Conservation (phyloP, 108 stramenopile genomes). For the Conticribra weissflogii region DNA sequence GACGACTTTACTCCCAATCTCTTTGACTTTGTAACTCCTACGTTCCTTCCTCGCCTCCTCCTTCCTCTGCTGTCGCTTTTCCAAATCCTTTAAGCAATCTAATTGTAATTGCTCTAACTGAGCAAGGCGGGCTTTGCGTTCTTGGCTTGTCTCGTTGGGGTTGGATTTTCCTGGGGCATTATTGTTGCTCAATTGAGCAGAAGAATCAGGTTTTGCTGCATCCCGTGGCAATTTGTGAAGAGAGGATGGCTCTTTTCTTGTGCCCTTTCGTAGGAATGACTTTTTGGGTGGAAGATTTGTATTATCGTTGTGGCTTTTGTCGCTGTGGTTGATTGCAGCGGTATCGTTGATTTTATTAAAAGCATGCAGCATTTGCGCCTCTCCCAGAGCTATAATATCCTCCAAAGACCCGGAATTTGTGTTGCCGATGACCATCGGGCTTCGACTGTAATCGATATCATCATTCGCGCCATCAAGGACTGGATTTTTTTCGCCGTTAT, state of each 20-base stretch:
- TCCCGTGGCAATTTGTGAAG: conserved; percentile 20
- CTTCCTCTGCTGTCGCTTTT: conserved; percentile 31
- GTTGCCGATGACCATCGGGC: not conserved
- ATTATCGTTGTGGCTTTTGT: not conserved
- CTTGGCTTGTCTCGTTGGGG: conserved; percentile 1
- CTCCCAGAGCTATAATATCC: conserved; percentile 30
- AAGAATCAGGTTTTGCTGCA: not conserved
- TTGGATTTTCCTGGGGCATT: conserved; percentile 1
- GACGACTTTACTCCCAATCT: conserved; percentile 2
- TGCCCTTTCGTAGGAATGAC: conserved; percentile 35
- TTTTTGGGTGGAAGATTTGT: conserved; percentile 13
- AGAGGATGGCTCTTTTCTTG: conserved; percentile 51
- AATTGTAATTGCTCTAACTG: conserved; percentile 49
- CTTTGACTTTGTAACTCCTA: conserved; percentile 5
- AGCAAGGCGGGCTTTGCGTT: conserved; percentile 34
- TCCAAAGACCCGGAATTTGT: conserved; percentile 5
- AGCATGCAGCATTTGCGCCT: conserved; percentile 21
- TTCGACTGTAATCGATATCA: not conserved
- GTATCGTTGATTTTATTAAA: not conserved
- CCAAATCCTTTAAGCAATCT: conserved; percentile 31
- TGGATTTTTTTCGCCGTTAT: not conserved
- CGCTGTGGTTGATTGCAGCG: not conserved
- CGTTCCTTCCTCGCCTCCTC: conserved; percentile 43
- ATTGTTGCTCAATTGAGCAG: conserved; percentile 2
- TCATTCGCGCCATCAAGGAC: not conserved